phyloP scores from a whole-genome alignment of 805 yeast genomes.

The Lachancea cidri region DNA sequence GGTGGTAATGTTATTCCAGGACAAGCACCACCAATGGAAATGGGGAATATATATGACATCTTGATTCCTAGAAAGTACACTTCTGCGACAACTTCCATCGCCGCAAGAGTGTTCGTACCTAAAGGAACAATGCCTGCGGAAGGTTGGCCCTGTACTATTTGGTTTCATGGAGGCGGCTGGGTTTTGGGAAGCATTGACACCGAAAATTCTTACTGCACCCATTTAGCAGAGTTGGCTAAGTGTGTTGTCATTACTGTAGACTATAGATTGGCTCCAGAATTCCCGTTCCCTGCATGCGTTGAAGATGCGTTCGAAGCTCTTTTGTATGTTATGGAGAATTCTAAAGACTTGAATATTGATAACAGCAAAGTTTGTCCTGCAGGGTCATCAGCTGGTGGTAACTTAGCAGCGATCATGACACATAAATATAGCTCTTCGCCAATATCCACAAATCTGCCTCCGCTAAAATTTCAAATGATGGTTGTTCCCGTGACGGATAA shows the following conservation, averaged over 20 bases:
- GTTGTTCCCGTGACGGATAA: slow-evolving; percentile 43
- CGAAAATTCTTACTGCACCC: slow-evolving; percentile 41
- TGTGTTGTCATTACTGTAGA: slow-evolving; percentile 44
- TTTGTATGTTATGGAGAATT: slow-evolving; percentile 27
- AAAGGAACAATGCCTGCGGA: slow-evolving; percentile 31
- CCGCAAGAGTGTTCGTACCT: slow-evolving; percentile 37
- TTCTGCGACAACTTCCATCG: slow-evolving; percentile 11
- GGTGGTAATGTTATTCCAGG: slow-evolving; percentile 42
- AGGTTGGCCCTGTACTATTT: slow-evolving; percentile 38
- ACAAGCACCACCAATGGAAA: slow-evolving; percentile 30
- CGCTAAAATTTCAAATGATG: slow-evolving; percentile 37
- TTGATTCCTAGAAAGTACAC: slow-evolving; percentile 33
- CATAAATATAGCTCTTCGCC: slow-evolving; percentile 29
- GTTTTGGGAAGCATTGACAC: slow-evolving; percentile 37
- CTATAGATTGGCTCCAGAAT: slow-evolving; percentile 47
- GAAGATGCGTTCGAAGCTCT: slow-evolving; percentile 40
- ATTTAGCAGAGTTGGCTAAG: slow-evolving; percentile 34
- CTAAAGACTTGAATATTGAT: slow-evolving; percentile 25
- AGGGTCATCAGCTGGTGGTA: slow-evolving; percentile 45
- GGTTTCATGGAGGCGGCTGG: slow-evolving; percentile 46
- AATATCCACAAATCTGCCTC: slow-evolving; percentile 27
- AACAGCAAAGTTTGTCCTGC: slow-evolving; percentile 36
- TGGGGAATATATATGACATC: slow-evolving; percentile 31
- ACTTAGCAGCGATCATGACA: slow-evolving; percentile 28
- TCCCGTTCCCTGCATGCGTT: slow-evolving; percentile 44